A percentile compares a stretch with the other conserved stretches of the same genome.
These are phyloP conservation scores for Didymella lethalis DNA, from an alignment of 2,329 filamentous ascomycete species.

Conservation along the genomic window DNA sequence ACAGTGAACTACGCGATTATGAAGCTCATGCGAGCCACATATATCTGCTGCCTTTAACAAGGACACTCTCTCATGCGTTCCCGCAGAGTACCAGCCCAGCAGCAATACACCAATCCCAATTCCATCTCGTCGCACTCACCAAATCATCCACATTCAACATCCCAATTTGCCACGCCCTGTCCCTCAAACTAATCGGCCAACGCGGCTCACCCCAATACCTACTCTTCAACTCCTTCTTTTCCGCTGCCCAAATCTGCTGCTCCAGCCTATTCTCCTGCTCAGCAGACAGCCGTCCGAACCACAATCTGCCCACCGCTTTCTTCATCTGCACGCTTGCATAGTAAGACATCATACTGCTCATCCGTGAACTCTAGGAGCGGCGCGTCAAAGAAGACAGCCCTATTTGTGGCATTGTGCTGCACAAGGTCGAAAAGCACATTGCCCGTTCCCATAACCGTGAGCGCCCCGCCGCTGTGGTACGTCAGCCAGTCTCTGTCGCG, in stretches of 20 bases:
- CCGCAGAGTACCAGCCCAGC: conserved; percentile 35
- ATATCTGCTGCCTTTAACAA: neutral
- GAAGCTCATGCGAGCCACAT: neutral
- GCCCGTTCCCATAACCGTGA: neutral
- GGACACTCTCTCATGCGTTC: conserved; percentile 23
- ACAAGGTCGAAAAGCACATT: neutral
- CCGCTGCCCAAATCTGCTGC: neutral
- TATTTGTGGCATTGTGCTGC: neutral
- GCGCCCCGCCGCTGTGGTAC: neutral
- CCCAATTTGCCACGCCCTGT: conserved; percentile 32
- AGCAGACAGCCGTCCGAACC: neutral
- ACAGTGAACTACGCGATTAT: neutral
- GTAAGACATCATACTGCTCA: conserved; percentile 36
- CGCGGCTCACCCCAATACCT: conserved; percentile 34
- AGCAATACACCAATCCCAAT: conserved; percentile 40
- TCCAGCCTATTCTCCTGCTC: neutral
- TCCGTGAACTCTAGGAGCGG: conserved; percentile 58
- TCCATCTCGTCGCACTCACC: conserved; percentile 34
- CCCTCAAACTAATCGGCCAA: conserved; percentile 36
- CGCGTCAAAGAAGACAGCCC: conserved; percentile 72
- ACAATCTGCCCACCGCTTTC: conserved; percentile 30
- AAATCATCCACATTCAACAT: conserved; percentile 38
- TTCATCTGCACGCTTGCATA: conserved; percentile 37
- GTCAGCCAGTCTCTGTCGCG: neutral
- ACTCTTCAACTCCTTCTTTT: conserved; percentile 19